phyloP scores from a whole-genome alignment of 176 grass and related monocot species.

The Alopecurus myosuroides region DNA sequence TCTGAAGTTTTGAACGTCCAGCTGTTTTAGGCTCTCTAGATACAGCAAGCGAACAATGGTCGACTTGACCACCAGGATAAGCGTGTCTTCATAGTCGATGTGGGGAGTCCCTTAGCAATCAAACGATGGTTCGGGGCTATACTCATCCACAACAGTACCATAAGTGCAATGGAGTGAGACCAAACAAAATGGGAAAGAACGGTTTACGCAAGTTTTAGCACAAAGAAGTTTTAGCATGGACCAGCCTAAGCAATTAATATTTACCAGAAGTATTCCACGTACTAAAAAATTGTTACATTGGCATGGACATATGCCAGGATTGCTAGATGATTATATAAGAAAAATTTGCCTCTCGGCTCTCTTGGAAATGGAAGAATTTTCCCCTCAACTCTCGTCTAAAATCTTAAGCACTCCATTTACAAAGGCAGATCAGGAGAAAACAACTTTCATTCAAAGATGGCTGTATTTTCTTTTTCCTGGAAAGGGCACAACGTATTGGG shows the following conservation, averaged over 20 bases:
- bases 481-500: neutral
- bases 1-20: too few relatives aligned
- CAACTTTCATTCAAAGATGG: neutral
- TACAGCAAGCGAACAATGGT: too few relatives aligned
- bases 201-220: neutral
- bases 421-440: constrained; percentile 18
- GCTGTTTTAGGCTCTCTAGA: too few relatives aligned
- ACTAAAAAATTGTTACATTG: constrained; percentile 25
- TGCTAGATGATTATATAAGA: neutral
- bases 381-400: constrained; percentile 12
- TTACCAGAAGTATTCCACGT: constrained; percentile 11
- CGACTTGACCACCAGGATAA: too few relatives aligned
- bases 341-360: neutral
- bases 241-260: neutral
- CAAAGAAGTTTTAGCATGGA: neutral
- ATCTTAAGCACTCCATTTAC: constrained; percentile 27
- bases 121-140: too few relatives aligned
- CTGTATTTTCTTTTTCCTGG: constrained; percentile 28
- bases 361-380: constrained; percentile 10
- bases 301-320: neutral
- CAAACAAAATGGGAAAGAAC: neutral
- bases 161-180: neutral
- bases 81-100: too few relatives aligned
- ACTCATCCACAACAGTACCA: too few relatives aligned
- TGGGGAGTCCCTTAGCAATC: too few relatives aligned